A percentile compares a stretch with the other conserved stretches of the same genome.
These are phyloP conservation scores for Colletotrichum sp. DNA, from an alignment of 2,329 filamentous ascomycete genomes.

Conservation along the genomic window DNA sequence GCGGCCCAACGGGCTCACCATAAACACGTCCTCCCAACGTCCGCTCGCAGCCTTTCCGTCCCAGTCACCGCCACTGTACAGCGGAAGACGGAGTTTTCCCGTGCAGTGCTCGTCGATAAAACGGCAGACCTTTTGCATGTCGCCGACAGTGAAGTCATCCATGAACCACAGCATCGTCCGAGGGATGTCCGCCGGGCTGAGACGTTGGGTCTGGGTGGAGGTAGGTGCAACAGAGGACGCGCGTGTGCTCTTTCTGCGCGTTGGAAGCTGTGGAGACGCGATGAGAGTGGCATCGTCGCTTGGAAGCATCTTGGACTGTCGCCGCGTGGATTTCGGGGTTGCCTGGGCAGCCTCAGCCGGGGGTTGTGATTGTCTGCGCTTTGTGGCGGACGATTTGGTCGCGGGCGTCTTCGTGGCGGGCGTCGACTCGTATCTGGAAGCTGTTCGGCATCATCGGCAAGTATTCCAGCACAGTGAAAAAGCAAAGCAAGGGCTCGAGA, in stretches of 20 bases:
- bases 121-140: slow-evolving; percentile 20
- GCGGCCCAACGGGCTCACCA: slow-evolving; percentile 13
- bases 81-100: slow-evolving; percentile 12
- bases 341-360: neutral
- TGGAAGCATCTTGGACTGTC: neutral
- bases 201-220: neutral
- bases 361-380: neutral
- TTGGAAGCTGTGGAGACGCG: neutral
- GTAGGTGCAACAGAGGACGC: neutral
- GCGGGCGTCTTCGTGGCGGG: neutral
- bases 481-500: neutral
- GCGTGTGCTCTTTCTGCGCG: neutral
- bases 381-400: neutral
- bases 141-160: slow-evolving; percentile 18
- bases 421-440: slow-evolving; percentile 7
- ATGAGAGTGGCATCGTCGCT: neutral
- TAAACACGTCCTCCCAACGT: slow-evolving; percentile 17
- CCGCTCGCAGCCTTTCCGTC: slow-evolving; percentile 15
- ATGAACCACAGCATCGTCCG: slow-evolving; percentile 21
- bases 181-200: slow-evolving; percentile 13
- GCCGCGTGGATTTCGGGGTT: neutral
- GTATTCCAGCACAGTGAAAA: neutral
- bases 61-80: slow-evolving; percentile 18
- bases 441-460: neutral
- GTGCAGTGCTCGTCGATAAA: slow-evolving; percentile 18